Conservation (phyloP, 1,284 basidiomycete species). For the Chondrostereum purpureum region DNA sequence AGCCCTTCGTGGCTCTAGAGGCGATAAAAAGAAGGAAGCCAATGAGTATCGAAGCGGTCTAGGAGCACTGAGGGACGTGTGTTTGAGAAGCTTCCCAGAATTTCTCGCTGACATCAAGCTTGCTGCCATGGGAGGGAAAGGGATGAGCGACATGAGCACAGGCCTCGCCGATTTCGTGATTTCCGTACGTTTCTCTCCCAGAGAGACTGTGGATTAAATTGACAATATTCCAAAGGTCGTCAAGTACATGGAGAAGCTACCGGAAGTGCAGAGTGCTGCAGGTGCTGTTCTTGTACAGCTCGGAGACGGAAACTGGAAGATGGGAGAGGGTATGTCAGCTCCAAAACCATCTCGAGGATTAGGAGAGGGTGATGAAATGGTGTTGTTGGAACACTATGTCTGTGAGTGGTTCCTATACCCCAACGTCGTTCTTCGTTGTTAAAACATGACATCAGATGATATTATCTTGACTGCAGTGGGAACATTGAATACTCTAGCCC, state of each 20-base stretch:
- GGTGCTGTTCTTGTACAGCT: conserved; percentile 57
- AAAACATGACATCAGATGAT: conserved; percentile 43
- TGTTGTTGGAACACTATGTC: conserved; percentile 66
- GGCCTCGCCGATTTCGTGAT: conserved; percentile 57
- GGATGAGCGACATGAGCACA: conserved; percentile 47
- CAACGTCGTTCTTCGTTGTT: neutral
- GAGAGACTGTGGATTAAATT: conserved; percentile 3
- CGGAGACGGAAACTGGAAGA: conserved; percentile 82
- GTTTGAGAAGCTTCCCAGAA: conserved; percentile 74
- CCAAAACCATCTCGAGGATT: conserved; percentile 31
- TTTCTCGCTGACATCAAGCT: conserved; percentile 70
- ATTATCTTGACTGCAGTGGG: conserved; percentile 54
- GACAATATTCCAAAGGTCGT: conserved; percentile 43
- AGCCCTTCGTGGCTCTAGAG: conserved; percentile 30
- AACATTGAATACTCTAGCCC: conserved; percentile 56
- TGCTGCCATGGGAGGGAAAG: conserved; percentile 37
- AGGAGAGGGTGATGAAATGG: conserved; percentile 47
- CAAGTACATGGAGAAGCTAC: conserved; percentile 60
- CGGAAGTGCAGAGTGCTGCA: conserved; percentile 61
- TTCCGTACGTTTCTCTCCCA: conserved; percentile 37
- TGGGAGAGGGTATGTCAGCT: conserved; percentile 72
- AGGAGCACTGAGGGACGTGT: conserved; percentile 55
- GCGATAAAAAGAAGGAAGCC: conserved; percentile 35
- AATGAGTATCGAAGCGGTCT: conserved; percentile 69
- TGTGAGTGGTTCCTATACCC: conserved; percentile 36